Conservation (phyloP, 176 grass and related monocot species). For the Metroxylon sagu region DNA sequence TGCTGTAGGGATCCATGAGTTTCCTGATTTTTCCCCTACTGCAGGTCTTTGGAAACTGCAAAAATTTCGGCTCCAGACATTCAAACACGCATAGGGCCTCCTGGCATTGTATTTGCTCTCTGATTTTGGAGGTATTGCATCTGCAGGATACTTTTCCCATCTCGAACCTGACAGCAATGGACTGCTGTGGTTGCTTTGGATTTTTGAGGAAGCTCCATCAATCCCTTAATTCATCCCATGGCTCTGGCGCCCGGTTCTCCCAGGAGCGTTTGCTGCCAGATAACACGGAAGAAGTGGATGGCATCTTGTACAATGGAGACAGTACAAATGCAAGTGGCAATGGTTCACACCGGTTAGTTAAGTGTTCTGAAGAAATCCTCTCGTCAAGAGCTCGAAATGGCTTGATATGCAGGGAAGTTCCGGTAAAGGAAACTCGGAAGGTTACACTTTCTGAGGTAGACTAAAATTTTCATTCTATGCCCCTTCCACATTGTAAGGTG, state of each 20-base stretch:
- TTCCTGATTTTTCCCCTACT: too few species aligned
- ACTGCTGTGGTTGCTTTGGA: constrained; percentile 69
- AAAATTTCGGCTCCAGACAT: too few species aligned
- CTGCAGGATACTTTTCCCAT: constrained; percentile 1
- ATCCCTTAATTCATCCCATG: background rate
- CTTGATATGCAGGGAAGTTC: constrained; percentile 51
- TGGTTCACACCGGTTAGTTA: constrained; percentile 13
- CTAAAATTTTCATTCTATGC: background rate
- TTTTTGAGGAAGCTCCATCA: constrained; percentile 49
- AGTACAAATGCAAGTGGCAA: constrained; percentile 22
- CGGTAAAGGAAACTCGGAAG: constrained; percentile 55
- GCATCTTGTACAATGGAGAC: constrained; percentile 12
- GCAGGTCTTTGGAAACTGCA: too few species aligned
- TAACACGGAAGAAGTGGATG: constrained; percentile 21
- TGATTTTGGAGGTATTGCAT: too few species aligned
- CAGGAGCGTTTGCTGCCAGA: constrained; percentile 30
- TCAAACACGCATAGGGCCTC: too few species aligned
- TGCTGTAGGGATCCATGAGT: too few species aligned
- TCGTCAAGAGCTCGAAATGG: constrained; percentile 36
- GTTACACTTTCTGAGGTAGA: constrained; percentile 55
- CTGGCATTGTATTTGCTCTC: too few species aligned
- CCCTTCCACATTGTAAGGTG: too few species aligned
- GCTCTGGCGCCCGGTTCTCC: constrained; percentile 17
- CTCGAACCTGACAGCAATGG: constrained; percentile 38
- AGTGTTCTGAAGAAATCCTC: constrained; percentile 60